phyloP scores from a whole-genome alignment of 2,329 filamentous ascomycete species.

The Alternaria sp. region DNA sequence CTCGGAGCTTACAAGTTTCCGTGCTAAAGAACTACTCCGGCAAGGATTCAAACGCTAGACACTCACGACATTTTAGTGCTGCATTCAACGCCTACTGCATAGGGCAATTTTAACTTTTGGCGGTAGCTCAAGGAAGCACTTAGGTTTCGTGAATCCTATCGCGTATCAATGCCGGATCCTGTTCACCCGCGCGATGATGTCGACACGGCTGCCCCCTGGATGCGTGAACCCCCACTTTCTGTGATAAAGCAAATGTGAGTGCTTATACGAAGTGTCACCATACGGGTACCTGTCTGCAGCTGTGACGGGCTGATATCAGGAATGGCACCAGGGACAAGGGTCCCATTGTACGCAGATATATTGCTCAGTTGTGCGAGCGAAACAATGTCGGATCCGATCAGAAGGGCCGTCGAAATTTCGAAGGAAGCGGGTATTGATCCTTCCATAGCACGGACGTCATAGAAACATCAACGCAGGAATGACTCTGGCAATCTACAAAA shows the following conservation, averaged over 20 bases:
- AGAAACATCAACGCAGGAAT: neutral
- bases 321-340: neutral
- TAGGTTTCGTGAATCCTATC: neutral
- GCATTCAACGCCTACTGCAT: conserved; percentile 20
- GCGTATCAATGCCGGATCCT: neutral
- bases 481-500: neutral
- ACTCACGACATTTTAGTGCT: conserved; percentile 25
- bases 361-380: neutral
- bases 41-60: conserved; percentile 10
- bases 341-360: neutral
- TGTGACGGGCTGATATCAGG: neutral
- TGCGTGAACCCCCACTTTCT: neutral
- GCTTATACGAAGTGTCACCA: neutral
- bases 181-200: neutral
- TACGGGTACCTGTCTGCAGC: conserved; percentile 4
- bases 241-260: neutral
- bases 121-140: neutral
- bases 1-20: conserved; percentile 1
- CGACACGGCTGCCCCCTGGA: neutral
- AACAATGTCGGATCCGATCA: neutral
- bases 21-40: neutral
- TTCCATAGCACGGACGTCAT: conserved; percentile 5
- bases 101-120: conserved; percentile 6
- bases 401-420: conserved; percentile 2
- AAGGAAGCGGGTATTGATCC: neutral